Conservation (phyloP, 164 flowering plant genomes). For the Saururus chinensis region DNA sequence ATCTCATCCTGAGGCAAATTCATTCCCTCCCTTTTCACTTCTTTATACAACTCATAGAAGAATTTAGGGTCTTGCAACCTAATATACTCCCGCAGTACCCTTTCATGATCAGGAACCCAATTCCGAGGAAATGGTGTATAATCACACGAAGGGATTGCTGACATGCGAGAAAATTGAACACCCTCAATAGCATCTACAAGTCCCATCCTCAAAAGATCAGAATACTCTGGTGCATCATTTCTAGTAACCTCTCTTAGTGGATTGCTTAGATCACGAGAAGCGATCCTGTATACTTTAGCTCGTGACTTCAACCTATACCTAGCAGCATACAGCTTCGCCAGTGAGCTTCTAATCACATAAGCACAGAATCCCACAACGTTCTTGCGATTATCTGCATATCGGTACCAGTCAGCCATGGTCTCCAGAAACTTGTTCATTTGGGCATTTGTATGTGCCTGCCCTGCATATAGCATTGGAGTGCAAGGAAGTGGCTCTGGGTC, state of each 20-base stretch:
- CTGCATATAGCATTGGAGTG: conserved; percentile 85
- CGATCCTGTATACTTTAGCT: conserved; percentile 83
- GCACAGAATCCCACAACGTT: conserved; percentile 98
- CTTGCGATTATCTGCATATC: conserved; percentile 91
- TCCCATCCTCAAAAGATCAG: conserved; percentile 92
- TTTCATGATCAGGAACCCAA: conserved; percentile 89
- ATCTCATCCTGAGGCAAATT: conserved; percentile 72
- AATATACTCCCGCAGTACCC: conserved; percentile 59
- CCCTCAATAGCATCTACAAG: conserved; percentile 83
- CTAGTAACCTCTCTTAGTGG: conserved; percentile 63
- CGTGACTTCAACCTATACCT: conserved; percentile 88
- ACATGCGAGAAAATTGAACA: conserved; percentile 86
- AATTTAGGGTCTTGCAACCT: conserved; percentile 65
- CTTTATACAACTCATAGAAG: conserved; percentile 59
- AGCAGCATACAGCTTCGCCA: conserved; percentile 96
- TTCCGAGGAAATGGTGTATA: conserved; percentile 80
- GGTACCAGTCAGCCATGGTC: conserved; percentile 97
- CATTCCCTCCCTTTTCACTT: conserved; percentile 53
- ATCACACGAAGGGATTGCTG: conserved; percentile 86
- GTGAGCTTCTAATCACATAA: conserved; percentile 82
- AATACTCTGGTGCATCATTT: conserved; percentile 72
- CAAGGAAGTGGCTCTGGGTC: conserved; percentile 99
- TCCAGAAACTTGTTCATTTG: conserved; percentile 98
- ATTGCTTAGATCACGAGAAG: conserved; percentile 73
- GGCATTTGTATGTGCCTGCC: conserved; percentile 90